These are phyloP conservation scores for Tetrahymena elliotti DNA, from an alignment of 73 alveolate species.

Conservation along the genomic window DNA sequence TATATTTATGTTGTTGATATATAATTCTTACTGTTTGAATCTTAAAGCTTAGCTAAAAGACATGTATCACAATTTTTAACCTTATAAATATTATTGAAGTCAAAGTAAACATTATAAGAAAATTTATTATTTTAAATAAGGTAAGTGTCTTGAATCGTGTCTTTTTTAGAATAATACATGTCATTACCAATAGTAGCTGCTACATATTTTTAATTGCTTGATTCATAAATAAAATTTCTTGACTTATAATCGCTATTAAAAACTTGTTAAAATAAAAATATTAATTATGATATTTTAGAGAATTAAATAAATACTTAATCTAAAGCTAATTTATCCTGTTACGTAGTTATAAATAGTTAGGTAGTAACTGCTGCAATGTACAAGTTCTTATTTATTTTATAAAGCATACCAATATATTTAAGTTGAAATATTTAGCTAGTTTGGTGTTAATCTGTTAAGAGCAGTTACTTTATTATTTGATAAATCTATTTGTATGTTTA, in stretches of 20 bases:
- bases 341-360: neutral
- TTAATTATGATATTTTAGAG: too few species aligned
- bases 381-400: too few species aligned
- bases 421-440: neutral
- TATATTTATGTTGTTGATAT: neutral
- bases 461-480: neutral
- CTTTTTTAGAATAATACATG: neutral
- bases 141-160: neutral
- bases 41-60: neutral
- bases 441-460: neutral
- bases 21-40: too few species aligned
- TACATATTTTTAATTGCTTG: too few species aligned
- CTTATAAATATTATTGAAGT: too few species aligned
- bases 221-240: neutral
- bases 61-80: neutral
- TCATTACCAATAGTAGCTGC: neutral
- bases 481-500: neutral
- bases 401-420: neutral
- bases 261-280: neutral
- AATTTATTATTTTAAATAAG: too few species aligned
- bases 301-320: neutral
- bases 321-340: neutral
- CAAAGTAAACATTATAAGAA: neutral
- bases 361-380: too few species aligned
- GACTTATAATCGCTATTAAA: neutral